These are phyloP conservation scores for barrel medic (Medicago truncatula) DNA, from an alignment of 306 rosid genomes.

Conservation along the genomic window MtrunA17r5.0-ANR NC_053042.1:355001-355500, in stretches of 20 bases:
- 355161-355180: neutral
- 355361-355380: neutral
- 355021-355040: too few relatives aligned
- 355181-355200: neutral
- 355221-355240: neutral
- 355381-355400: neutral
- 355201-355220: neutral
- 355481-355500: neutral
- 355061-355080: too few relatives aligned
- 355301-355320: neutral
- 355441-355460: neutral
- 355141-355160: neutral
- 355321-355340: neutral
- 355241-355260: neutral
- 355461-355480: neutral
- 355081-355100: too few relatives aligned
- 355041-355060: too few relatives aligned
- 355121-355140: too few relatives aligned
- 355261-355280: constrained; percentile 5
- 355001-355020: too few relatives aligned
- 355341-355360: neutral
- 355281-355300: constrained; percentile 11
- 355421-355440: neutral
- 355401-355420: neutral
- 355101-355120: too few relatives aligned